Percentiles rank a stretch among this genome's conserved stretches.
phyloP scores from a whole-genome alignment of 2,329 filamentous ascomycete species.

The Fonsecaea nubica region DNA sequence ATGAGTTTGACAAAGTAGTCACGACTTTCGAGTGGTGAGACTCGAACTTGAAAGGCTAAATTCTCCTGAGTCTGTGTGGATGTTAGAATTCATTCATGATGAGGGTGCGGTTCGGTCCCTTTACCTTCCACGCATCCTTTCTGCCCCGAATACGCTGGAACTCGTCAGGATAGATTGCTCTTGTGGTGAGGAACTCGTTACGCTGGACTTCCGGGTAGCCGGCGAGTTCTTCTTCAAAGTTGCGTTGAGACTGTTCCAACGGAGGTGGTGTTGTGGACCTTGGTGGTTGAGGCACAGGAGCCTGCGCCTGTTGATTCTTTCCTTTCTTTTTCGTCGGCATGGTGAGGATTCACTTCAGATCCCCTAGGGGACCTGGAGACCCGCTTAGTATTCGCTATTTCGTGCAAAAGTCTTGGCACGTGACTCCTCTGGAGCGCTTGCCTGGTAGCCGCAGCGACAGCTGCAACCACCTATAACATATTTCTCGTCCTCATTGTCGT shows the following conservation, averaged over 20 bases:
- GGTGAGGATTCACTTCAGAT: constrained; percentile 24
- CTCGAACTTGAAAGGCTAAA: constrained; percentile 36
- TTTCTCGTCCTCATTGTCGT: constrained; percentile 17
- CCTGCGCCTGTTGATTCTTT: constrained; percentile 22
- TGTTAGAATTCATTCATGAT: neutral
- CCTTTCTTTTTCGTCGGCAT: constrained; percentile 32
- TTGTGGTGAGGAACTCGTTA: constrained; percentile 37
- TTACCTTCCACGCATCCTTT: constrained; percentile 39
- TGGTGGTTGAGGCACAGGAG: constrained; percentile 11
- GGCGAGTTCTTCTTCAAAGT: constrained; percentile 32
- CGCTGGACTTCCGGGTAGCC: constrained; percentile 37
- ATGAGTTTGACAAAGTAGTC: constrained; percentile 38
- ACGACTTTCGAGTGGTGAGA: constrained; percentile 33
- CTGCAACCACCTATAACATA: constrained; percentile 33
- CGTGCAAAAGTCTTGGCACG: constrained; percentile 26
- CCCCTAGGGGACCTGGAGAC: constrained; percentile 25
- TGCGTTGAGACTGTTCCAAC: constrained; percentile 33
- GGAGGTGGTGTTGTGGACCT: constrained; percentile 23
- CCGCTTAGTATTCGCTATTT: constrained; percentile 4
- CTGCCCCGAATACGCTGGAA: constrained; percentile 36
- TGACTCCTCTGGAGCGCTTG: constrained; percentile 27
- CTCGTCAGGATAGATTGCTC: constrained; percentile 38
- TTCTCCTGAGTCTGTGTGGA: constrained; percentile 33
- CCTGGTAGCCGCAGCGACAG: constrained; percentile 34
- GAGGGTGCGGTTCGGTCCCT: neutral